Evolutionary conservation across 495 filamentous ascomycete genomes (phyloP).

Genomic region (Daldinia bambusicola): DNA sequence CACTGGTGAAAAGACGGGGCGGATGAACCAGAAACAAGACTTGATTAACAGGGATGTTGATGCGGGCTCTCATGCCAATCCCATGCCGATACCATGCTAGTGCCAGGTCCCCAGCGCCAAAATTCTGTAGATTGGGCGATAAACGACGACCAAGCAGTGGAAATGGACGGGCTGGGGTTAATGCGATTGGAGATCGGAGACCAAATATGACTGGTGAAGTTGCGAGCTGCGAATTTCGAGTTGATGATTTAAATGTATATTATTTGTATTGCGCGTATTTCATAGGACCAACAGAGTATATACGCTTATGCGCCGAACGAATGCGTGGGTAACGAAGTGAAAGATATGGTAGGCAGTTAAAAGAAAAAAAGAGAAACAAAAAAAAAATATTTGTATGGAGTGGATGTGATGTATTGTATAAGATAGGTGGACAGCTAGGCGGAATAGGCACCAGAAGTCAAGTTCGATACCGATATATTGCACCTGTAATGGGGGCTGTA

Average conservation of each 20-base stretch:
- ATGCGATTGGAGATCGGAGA: background rate
- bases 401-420: too few relatives aligned
- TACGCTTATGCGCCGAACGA: background rate
- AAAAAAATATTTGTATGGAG: too few relatives aligned
- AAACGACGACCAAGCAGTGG: constrained; percentile 26
- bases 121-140: constrained; percentile 34
- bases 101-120: constrained; percentile 34
- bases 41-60: constrained; percentile 32
- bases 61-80: constrained; percentile 19
- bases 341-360: too few relatives aligned
- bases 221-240: background rate
- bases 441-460: too few relatives aligned
- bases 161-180: background rate
- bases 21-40: constrained; percentile 27
- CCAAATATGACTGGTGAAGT: background rate
- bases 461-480: too few relatives aligned
- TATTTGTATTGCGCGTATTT: too few relatives aligned
- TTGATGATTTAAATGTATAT: background rate
- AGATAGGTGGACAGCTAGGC: too few relatives aligned
- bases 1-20: constrained; percentile 11
- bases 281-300: background rate
- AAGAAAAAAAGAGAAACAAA: too few relatives aligned
- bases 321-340: background rate
- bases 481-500: too few relatives aligned
- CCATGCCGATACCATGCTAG: constrained; percentile 4